Conservation (phyloP, 345 rosid species). For the Cardamine chenopodiifolia region DNA sequence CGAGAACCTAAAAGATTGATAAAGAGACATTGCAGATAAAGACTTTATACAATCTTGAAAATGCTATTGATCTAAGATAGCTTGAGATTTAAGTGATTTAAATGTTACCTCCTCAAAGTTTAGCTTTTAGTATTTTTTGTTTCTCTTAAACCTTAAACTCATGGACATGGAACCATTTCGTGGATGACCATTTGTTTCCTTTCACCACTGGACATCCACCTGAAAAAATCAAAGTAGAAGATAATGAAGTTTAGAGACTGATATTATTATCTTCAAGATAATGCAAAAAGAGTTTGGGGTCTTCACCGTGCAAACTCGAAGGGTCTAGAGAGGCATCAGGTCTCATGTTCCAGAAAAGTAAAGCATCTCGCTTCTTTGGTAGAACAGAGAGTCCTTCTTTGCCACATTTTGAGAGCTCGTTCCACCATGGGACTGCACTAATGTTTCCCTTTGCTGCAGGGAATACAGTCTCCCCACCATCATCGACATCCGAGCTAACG, state of each 20-base stretch:
- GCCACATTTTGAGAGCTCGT: conserved; percentile 85
- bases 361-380: conserved; percentile 94
- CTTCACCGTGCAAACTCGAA: conserved; percentile 91
- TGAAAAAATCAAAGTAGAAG: conserved; percentile 36
- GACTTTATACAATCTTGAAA: conserved; percentile 1
- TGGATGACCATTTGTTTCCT: conserved; percentile 98
- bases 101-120: conserved; percentile 34
- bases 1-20: conserved; percentile 19
- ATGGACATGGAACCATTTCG: conserved; percentile 89
- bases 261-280: conserved; percentile 2
- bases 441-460: conserved; percentile 87
- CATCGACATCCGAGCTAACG: conserved; percentile 90
- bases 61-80: not conserved
- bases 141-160: conserved; percentile 62
- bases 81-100: conserved; percentile 15
- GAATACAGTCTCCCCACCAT: conserved; percentile 98
- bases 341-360: conserved; percentile 97
- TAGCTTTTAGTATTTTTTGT: no score
- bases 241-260: conserved; percentile 13
- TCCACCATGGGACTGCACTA: conserved; percentile 92
- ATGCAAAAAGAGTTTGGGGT: not conserved
- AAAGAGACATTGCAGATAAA: not conserved
- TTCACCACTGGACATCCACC: conserved; percentile 95
- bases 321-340: conserved; percentile 87
- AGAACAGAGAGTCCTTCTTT: conserved; percentile 84